Percentiles rank a stretch among this genome's conserved stretches.
Conservation (phyloP, 129 eudicot genomes). For the Deinandra increscens region DNA sequence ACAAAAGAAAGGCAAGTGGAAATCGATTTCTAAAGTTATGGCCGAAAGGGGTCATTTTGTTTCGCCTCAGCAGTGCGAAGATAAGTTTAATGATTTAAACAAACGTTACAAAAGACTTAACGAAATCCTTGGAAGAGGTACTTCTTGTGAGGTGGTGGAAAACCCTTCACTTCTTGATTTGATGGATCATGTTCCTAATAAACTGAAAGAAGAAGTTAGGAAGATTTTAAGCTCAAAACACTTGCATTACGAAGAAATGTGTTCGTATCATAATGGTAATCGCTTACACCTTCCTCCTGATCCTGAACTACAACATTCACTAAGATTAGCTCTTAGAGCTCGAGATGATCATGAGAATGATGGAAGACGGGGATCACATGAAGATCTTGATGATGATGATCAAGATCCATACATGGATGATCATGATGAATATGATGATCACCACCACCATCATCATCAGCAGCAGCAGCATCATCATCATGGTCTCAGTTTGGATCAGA, state of each 20-base stretch:
- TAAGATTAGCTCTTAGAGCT: slow-evolving; percentile 63
- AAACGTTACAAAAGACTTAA: slow-evolving; percentile 89
- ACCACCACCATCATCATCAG: slow-evolving; percentile 35
- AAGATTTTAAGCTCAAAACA: slow-evolving; percentile 90
- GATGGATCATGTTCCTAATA: slow-evolving; percentile 82
- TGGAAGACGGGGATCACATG: slow-evolving; percentile 44
- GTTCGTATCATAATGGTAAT: slow-evolving; percentile 80
- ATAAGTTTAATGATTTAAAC: slow-evolving; percentile 81
- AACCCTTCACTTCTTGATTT: slow-evolving; percentile 65
- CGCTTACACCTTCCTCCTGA: slow-evolving; percentile 83
- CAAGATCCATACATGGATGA: slow-evolving; percentile 64
- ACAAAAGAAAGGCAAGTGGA: slow-evolving; percentile 97
- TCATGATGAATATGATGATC: slow-evolving; percentile 48
- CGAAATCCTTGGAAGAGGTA: slow-evolving; percentile 92
- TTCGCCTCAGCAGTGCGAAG: slow-evolving; percentile 97
- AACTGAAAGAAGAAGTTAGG: slow-evolving; percentile 77
- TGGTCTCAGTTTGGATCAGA: slow-evolving; percentile 31
- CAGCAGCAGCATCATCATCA: slow-evolving; percentile 38
- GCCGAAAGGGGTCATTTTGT: slow-evolving; percentile 94
- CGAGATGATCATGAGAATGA: slow-evolving; percentile 61
- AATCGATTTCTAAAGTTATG: slow-evolving; percentile 89
- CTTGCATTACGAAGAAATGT: slow-evolving; percentile 89
- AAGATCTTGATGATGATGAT: slow-evolving; percentile 59
- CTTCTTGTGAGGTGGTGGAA: slow-evolving; percentile 91
- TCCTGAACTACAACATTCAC: slow-evolving; percentile 66